Percentiles rank a stretch among this genome's conserved stretches.
Evolutionary conservation across 2,329 filamentous ascomycete genomes (phyloP).

Genomic region (Exophiala viscosa): DNA sequence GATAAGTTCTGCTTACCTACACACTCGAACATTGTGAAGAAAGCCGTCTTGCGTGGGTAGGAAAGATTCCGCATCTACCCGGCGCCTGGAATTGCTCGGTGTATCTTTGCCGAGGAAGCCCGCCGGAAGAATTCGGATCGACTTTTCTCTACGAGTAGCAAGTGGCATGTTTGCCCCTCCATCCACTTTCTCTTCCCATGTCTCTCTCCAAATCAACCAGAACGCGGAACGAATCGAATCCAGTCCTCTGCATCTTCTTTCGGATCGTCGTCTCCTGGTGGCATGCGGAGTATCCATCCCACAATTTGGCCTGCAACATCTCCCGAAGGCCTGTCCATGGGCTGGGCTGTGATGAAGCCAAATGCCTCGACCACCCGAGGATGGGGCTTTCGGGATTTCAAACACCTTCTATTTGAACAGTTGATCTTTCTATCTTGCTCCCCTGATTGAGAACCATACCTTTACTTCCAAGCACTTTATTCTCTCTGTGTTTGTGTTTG

Average conservation of each 20-base stretch:
- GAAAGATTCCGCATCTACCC: too few relatives aligned
- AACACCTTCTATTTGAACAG: slow-evolving; percentile 6
- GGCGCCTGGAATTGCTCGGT: too few relatives aligned
- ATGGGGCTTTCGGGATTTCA: slow-evolving; percentile 3
- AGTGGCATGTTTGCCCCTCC: slow-evolving; percentile 3
- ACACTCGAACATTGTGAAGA: too few relatives aligned
- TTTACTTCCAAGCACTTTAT: too few relatives aligned
- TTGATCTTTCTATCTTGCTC: not conserved
- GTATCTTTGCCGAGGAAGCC: too few relatives aligned
- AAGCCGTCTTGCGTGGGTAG: too few relatives aligned
- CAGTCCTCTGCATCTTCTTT: not conserved
- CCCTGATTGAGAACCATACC: too few relatives aligned
- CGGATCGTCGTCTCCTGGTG: not conserved
- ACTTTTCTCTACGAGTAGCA: too few relatives aligned
- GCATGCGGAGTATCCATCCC: slow-evolving; percentile 9
- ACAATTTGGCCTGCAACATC: slow-evolving; percentile 1
- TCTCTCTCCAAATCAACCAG: too few relatives aligned
- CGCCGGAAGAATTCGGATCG: too few relatives aligned
- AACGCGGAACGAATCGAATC: not conserved
- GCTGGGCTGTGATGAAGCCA: not conserved
- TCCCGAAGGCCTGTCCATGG: not conserved
- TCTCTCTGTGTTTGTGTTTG: too few relatives aligned
- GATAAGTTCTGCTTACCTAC: too few relatives aligned
- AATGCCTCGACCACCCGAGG: slow-evolving; percentile 7
- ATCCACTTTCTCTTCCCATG: not conserved